Conservation (phyloP, 2,329 filamentous ascomycete species). For the Sclerotinia nivalis region DNA sequence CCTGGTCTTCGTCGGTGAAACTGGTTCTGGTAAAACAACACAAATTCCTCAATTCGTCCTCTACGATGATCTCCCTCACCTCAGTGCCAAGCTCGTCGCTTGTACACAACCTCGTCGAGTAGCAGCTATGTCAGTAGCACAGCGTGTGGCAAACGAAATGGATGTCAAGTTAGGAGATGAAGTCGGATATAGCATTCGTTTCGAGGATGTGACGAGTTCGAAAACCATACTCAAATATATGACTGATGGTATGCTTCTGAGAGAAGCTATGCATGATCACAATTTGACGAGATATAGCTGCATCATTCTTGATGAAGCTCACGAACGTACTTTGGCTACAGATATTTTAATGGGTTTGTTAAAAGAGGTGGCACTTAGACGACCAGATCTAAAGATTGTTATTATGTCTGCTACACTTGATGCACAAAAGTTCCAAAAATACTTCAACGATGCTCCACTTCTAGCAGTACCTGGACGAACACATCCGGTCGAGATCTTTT, state of each 20-base stretch:
- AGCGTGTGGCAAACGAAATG: constrained; percentile 96
- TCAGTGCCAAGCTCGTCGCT: constrained; percentile 83
- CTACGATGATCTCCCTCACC: constrained; percentile 91
- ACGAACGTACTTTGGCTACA: constrained; percentile 95
- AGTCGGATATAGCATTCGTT: constrained; percentile 98
- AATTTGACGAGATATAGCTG: constrained; percentile 90
- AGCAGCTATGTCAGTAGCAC: constrained; percentile 96
- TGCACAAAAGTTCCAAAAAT: constrained; percentile 95
- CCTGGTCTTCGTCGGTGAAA: constrained; percentile 97
- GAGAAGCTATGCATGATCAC: constrained; percentile 96
- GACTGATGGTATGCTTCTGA: constrained; percentile 97
- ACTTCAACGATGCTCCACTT: constrained; percentile 92
- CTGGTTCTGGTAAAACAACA: constrained; percentile 98
- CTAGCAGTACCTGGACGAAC: constrained; percentile 94
- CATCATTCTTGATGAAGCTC: constrained; percentile 97
- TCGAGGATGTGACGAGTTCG: constrained; percentile 88
- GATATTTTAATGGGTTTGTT: constrained; percentile 96
- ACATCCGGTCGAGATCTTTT: constrained; percentile 96
- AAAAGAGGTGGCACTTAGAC: constrained; percentile 80
- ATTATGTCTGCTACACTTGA: constrained; percentile 99
- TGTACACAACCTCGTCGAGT: constrained; percentile 98
- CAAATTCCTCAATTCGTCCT: constrained; percentile 99
- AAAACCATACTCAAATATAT: constrained; percentile 98
- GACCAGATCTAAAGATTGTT: constrained; percentile 93
- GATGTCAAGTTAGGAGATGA: constrained; percentile 91